phyloP scores from a whole-genome alignment of 345 rosid genomes.

The Kandelia obovata region DNA sequence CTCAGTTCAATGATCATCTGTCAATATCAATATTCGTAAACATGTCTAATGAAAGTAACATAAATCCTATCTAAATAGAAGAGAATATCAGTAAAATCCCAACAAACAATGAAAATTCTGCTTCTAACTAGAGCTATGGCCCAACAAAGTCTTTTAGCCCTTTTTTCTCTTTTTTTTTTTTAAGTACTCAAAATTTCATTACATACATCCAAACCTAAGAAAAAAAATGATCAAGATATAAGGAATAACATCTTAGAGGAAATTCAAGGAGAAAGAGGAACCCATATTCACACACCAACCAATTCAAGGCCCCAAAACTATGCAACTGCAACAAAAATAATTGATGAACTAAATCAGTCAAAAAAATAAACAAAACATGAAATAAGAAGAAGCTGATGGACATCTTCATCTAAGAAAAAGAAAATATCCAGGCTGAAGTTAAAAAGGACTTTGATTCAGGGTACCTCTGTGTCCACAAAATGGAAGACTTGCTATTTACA shows the following conservation, averaged over 20 bases:
- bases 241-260: not conserved
- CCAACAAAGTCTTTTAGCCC: conserved; percentile 9
- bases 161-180: not conserved
- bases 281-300: no score
- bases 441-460: not conserved
- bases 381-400: not conserved
- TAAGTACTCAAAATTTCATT: not conserved
- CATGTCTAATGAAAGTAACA: no score
- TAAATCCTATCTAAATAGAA: no score
- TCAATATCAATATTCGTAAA: no score
- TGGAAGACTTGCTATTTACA: conserved; percentile 29
- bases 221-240: not conserved
- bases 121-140: conserved; percentile 1
- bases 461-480: conserved; percentile 34
- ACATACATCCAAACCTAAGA: conserved; percentile 1
- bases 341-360: conserved; percentile 12
- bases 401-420: not conserved
- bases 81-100: no score
- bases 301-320: conserved; percentile 29
- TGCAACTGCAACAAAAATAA: conserved; percentile 38
- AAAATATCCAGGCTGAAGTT: not conserved
- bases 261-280: no score
- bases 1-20: no score
- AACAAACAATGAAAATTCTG: no score
- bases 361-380: not conserved